Evolutionary conservation across 768 basidiomycete genomes (phyloP), one percentile per base, ranked within the genome.

Genomic region (Gelatoporia subvermispora): DNA sequence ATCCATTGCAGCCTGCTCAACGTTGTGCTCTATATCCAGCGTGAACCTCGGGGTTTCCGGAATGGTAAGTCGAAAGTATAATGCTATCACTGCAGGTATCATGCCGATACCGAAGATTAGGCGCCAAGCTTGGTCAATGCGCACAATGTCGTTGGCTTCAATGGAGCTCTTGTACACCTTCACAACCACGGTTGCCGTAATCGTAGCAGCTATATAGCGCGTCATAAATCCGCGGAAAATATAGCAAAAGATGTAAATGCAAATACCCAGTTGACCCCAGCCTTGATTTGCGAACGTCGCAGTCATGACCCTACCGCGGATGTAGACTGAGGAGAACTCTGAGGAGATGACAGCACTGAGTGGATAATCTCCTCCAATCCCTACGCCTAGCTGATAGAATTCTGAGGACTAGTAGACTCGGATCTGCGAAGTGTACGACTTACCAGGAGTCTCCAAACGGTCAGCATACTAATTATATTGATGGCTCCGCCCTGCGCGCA

Each of bases 211-310:
- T 83, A 45, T 28, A 17, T 10, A 43, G 28, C 21, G 13, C 13
- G 25, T 18, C 37, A n/a, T n/a, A n/a, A n/a, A 31, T 7, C 5
- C 2, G 1, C 15, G 0, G 11, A n/a, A 25, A 21, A 5, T 22
- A 9, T 8, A 11, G 2, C 20, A 16, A 5, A 15, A 17, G 37
- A 16, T 35, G 35, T 28, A n/a, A 4, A 10, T 8, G 45, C 9
- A 70, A 76, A 54, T 51, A 85, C 85, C 54, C 54, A 91, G 79
- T 66, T 92, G 83, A 41, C 91, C 92, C 85, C 87, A 31, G 28
- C 28, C 28, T 24, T 64, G 74, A 42, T 66, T 65, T 17, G 73
- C 67, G 57, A 75, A 75, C n/a, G 74, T 72, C 28, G 72, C 72
- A 43, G 73, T 65, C 72, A 77, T 74, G 65, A 77, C 69, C 36